Conservation (phyloP, 2,329 filamentous ascomycete species). For the Trichoderma afroharzianum region DNA sequence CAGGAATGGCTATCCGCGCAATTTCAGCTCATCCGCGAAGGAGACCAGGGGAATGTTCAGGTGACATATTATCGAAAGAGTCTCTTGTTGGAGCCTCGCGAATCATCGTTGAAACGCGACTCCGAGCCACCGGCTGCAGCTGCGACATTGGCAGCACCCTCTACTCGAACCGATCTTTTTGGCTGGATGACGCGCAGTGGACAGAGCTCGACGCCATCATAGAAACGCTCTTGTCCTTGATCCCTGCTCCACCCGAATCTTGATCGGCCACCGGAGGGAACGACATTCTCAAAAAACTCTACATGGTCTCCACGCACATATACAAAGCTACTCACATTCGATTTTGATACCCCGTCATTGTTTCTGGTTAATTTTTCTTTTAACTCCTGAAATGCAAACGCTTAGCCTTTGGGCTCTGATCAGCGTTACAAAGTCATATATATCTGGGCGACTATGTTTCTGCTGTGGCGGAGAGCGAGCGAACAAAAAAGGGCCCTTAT, state of each 20-base stretch:
- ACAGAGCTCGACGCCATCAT: slow-evolving; percentile 27
- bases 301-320: slow-evolving; percentile 27
- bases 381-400: slow-evolving; percentile 14
- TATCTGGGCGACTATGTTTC: not conserved
- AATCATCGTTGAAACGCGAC: slow-evolving; percentile 38
- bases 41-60: slow-evolving; percentile 54
- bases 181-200: slow-evolving; percentile 47
- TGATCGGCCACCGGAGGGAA: not conserved
- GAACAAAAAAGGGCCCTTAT: not conserved
- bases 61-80: slow-evolving; percentile 75
- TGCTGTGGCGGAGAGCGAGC: not conserved
- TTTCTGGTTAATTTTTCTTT: slow-evolving; percentile 25
- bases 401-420: not conserved
- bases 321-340: slow-evolving; percentile 32
- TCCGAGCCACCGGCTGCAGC: slow-evolving; percentile 33
- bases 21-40: slow-evolving; percentile 68
- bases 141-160: slow-evolving; percentile 27
- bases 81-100: slow-evolving; percentile 74
- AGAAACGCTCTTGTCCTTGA: not conserved
- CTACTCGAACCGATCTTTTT: slow-evolving; percentile 42
- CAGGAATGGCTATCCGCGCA: slow-evolving; percentile 90
- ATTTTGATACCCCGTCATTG: slow-evolving; percentile 36
- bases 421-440: not conserved
- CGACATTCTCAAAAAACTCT: not conserved
- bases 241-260: not conserved